Evolutionary conservation across 1,284 basidiomycete species (phyloP).

Genomic region (Ganoderma boninense): DNA sequence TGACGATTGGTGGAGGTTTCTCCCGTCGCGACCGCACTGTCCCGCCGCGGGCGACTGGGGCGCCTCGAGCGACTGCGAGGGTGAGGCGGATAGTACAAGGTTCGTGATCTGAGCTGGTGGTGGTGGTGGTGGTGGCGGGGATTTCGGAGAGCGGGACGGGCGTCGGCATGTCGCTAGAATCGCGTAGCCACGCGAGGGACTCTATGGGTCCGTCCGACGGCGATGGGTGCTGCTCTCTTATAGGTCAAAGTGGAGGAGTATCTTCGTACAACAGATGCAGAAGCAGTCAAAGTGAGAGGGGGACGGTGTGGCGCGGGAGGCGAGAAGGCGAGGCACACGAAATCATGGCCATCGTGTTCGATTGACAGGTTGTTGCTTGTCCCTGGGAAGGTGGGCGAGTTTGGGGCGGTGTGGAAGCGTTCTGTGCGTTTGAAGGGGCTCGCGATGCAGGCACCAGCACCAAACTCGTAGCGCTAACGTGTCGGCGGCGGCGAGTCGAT

Average conservation of each 20-base stretch:
- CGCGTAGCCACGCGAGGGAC: conserved; percentile 32
- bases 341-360: background rate
- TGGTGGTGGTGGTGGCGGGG: background rate
- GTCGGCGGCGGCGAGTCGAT: conserved; percentile 16
- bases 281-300: background rate
- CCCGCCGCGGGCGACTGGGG: conserved; percentile 10
- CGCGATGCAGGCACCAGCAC: background rate
- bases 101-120: background rate
- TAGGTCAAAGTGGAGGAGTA: background rate
- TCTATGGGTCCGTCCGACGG: conserved; percentile 27
- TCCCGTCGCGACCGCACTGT: conserved; percentile 29
- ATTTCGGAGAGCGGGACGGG: conserved; percentile 13
- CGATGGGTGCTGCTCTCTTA: conserved; percentile 10
- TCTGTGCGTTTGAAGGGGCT: conserved; percentile 14
- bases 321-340: background rate
- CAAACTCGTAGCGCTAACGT: conserved; percentile 14
- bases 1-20: conserved; percentile 33
- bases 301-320: background rate
- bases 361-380: background rate
- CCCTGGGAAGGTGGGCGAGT: conserved; percentile 1
- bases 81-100: conserved; percentile 1
- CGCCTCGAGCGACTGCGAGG: conserved; percentile 1
- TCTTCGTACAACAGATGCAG: background rate
- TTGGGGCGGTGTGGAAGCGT: conserved; percentile 23
- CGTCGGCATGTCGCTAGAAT: conserved; percentile 23